Evolutionary conservation across 441 rosid genomes (phyloP).

Genomic region (Eruca vesicaria): DNA sequence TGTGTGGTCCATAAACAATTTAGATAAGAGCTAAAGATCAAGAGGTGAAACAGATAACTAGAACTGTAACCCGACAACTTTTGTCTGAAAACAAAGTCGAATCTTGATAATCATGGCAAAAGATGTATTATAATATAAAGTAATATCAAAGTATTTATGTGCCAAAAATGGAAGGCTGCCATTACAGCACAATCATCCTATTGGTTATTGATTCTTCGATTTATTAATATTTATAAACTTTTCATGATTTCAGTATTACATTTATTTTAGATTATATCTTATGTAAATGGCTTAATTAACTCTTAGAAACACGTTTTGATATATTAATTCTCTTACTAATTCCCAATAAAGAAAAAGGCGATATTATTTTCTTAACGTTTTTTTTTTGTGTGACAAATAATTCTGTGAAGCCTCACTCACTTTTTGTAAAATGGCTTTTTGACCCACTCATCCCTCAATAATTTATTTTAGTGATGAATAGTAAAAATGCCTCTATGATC

Average conservation of each 20-base stretch:
- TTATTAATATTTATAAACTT: not conserved
- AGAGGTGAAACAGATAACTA: not conserved
- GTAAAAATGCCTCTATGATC: not conserved
- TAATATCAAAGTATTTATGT: not conserved
- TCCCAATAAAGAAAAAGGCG: not conserved
- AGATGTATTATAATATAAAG: not conserved
- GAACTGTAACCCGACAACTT: not conserved
- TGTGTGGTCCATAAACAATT: conserved; percentile 11
- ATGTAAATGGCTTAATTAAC: too few species aligned
- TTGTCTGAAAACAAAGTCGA: not conserved
- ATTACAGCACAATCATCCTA: not conserved
- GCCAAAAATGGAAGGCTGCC: not conserved
- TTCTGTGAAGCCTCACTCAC: too few species aligned
- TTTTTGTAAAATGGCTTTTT: not conserved
- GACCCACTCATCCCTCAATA: not conserved
- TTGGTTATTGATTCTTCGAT: not conserved
- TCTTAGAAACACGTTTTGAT: not conserved
- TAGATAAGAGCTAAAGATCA: not conserved
- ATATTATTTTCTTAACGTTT: too few species aligned
- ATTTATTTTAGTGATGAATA: not conserved
- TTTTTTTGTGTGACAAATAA: too few species aligned
- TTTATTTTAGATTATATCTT: too few species aligned
- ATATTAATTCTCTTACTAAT: not conserved
- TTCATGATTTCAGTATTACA: not conserved
- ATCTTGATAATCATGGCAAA: not conserved